These are phyloP conservation scores for Incumbomyces lentus DNA, from an alignment of 2,329 filamentous ascomycete species.

Conservation along the genomic window DNA sequence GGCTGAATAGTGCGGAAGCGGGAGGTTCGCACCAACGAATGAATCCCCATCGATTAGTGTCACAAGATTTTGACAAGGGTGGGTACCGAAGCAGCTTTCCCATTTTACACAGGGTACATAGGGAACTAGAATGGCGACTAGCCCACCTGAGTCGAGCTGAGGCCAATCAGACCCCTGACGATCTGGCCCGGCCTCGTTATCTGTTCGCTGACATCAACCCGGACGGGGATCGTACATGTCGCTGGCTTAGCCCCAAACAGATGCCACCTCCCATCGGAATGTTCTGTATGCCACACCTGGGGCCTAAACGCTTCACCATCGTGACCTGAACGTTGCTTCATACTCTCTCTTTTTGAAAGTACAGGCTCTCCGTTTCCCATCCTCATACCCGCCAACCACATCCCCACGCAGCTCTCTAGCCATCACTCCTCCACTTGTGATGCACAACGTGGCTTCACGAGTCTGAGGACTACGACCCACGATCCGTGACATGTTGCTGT, in stretches of 20 bases:
- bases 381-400: not conserved
- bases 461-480: not conserved
- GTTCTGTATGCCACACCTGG: no score
- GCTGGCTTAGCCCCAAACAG: not conserved
- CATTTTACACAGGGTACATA: no score
- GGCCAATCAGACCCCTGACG: conserved; percentile 2
- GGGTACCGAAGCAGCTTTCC: not conserved
- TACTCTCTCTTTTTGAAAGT: no score
- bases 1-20: no score
- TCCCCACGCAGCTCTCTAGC: no score
- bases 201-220: not conserved
- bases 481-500: not conserved
- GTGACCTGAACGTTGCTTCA: no score
- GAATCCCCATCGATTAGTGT: no score
- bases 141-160: not conserved
- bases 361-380: no score
- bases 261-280: no score
- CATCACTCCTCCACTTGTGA: no score
- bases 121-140: not conserved
- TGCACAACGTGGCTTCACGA: not conserved
- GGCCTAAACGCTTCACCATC: no score
- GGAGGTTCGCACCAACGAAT: no score
- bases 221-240: not conserved
- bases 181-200: not conserved
- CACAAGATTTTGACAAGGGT: not conserved